phyloP scores from a whole-genome alignment of 2,329 filamentous ascomycete genomes.

The Arthrobotrys megalospora region DNA sequence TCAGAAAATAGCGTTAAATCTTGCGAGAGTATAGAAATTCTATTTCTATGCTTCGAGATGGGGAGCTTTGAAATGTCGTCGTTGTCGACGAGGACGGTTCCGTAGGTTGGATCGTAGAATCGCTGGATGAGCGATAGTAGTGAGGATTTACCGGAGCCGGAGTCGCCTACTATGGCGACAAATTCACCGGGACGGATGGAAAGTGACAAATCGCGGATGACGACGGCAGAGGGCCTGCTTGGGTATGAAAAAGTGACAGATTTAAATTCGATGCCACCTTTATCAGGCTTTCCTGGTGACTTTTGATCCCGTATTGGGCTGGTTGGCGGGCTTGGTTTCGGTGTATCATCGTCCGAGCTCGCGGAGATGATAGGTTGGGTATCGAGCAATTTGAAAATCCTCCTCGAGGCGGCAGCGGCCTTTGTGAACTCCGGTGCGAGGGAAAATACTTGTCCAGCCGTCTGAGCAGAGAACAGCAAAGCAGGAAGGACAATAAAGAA shows the following conservation, averaged over 20 bases:
- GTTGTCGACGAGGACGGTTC: conserved; percentile 70
- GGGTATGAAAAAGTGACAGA: conserved; percentile 78
- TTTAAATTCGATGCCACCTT: conserved; percentile 71
- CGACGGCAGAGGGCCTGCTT: conserved; percentile 73
- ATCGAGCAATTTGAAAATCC: conserved; percentile 68
- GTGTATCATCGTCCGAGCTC: conserved; percentile 13
- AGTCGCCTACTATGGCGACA: conserved; percentile 76
- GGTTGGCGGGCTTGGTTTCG: conserved; percentile 3
- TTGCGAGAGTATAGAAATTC: conserved; percentile 74
- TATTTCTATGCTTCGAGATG: conserved; percentile 70
- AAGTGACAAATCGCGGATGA: conserved; percentile 74
- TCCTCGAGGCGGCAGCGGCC: conserved; percentile 75
- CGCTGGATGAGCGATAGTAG: conserved; percentile 74
- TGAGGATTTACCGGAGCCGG: conserved; percentile 78
- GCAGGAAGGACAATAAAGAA: conserved; percentile 82
- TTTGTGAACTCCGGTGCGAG: conserved; percentile 82
- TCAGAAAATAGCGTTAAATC: conserved; percentile 75
- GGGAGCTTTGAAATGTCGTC: conserved; percentile 69
- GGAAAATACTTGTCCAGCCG: conserved; percentile 82
- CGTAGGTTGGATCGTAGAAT: conserved; percentile 70
- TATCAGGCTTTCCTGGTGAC: conserved; percentile 67
- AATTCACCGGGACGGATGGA: conserved; percentile 75
- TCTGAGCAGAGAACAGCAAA: conserved; percentile 80
- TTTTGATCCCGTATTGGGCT: conserved; percentile 67
- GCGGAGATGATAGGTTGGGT: conserved; percentile 64